Base-by-base conservation (phyloP, 2,329 filamentous ascomycete genomes). In the Phialocephala sp. region DNA sequence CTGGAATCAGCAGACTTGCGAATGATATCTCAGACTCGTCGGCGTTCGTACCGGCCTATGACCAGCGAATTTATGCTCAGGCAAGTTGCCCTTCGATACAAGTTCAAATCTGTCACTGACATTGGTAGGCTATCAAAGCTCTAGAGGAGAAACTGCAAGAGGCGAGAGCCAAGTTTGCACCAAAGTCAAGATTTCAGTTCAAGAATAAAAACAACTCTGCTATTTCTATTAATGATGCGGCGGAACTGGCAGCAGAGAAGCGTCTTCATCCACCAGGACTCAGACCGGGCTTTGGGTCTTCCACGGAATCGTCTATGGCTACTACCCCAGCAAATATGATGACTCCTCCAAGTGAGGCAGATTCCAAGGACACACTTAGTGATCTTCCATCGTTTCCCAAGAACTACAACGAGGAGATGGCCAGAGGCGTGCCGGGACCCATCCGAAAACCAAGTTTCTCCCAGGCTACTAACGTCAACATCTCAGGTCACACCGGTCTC, bases 1-100 rank as follows among this genome's bases (percentile, higher is more conserved):
- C 91, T 18, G 87, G 88, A 68, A 95, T 98, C 73, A 89, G 91
- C 36, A 87, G 88, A 64, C 84, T 98, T 18, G 93, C 93, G 1
- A 91, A 90, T 69, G 90, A 95, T 72, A 91, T 97, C 45, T 90
- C 92, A 71, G 93, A 97, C 79, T 91, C 92, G 0, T 87, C 91
- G 1, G 89, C 89, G 63, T 93, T 90, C 71, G 87, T 97, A 18
- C 93, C 95, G 2, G 88, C 93, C 8, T 96, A 97, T 76, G 95
- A 98, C 74, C 92, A 95, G 77, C 88, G 92, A 72, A 90, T 91
- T 27, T 98, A 97, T 75, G 87, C 89, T 52, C 89, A 94, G 80
- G 92, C 93, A 79, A 62, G 74, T 60, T 47, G 15, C 56, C 27
- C 15, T 12, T 63, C 14, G 56, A 27, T 20, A 0, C 32, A 12